Conservation (phyloP, 345 rosid species). For the Noccaea bulbosa region DNA sequence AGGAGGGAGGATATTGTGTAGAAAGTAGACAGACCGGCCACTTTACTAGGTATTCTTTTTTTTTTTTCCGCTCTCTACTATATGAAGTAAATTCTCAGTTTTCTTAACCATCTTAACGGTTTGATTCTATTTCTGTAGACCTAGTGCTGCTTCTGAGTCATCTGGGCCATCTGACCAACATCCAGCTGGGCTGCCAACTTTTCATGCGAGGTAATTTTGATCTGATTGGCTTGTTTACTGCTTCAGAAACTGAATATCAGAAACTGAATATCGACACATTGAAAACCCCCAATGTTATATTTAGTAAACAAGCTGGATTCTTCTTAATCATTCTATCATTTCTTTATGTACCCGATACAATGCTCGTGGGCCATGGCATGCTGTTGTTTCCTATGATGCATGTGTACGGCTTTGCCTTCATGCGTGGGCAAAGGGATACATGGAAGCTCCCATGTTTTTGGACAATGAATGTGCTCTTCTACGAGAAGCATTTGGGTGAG, state of each 20-base stretch:
- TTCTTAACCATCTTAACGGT: slow-evolving; percentile 18
- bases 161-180: slow-evolving; percentile 57
- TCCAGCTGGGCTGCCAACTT: slow-evolving; percentile 80
- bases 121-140: slow-evolving; percentile 48
- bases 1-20: slow-evolving; percentile 45
- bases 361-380: slow-evolving; percentile 96
- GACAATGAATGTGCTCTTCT: slow-evolving; percentile 90
- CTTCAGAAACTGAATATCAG: no score
- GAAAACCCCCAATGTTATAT: neutral
- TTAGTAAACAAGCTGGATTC: slow-evolving; percentile 6
- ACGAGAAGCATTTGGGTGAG: slow-evolving; percentile 90
- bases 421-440: slow-evolving; percentile 98
- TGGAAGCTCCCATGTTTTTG: slow-evolving; percentile 95
- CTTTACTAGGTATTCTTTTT: slow-evolving; percentile 56
- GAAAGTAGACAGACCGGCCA: slow-evolving; percentile 53
- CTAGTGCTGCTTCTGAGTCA: slow-evolving; percentile 56
- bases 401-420: slow-evolving; percentile 97
- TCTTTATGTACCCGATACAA: slow-evolving; percentile 49
- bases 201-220: slow-evolving; percentile 79
- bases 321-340: slow-evolving; percentile 20
- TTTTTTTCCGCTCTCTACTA: neutral
- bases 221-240: slow-evolving; percentile 19
- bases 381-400: slow-evolving; percentile 94
- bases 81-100: neutral
- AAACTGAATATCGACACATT: slow-evolving; percentile 3